These are phyloP conservation scores for Colletotrichum noveboracense DNA, from an alignment of 2,329 filamentous ascomycete genomes.

Conservation along the genomic window DNA sequence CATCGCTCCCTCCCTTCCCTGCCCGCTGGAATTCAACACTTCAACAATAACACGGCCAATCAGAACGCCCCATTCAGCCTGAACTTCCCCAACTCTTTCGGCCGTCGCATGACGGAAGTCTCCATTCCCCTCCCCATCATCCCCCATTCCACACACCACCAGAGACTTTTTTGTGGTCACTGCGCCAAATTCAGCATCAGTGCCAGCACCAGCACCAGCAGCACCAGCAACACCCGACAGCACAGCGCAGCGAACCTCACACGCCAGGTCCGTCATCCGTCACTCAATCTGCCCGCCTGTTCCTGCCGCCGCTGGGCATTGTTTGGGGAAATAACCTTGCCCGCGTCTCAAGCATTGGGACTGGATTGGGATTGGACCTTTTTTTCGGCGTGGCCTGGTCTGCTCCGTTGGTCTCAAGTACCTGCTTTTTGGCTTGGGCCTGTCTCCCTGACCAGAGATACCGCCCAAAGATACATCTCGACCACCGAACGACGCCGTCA, in stretches of 20 bases:
- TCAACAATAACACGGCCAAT: constrained; percentile 28
- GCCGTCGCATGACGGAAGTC: constrained; percentile 23
- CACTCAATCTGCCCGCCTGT: constrained; percentile 5
- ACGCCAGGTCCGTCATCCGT: background rate
- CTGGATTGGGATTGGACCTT: background rate
- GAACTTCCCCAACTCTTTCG: constrained; percentile 35
- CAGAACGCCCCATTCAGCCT: constrained; percentile 3
- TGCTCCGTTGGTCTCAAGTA: background rate
- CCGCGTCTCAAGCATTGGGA: background rate
- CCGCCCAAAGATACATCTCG: background rate
- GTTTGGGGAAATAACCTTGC: constrained; percentile 1
- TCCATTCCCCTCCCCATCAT: constrained; percentile 15
- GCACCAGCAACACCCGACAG: background rate
- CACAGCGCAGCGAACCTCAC: background rate
- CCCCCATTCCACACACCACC: constrained; percentile 14
- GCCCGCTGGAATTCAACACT: constrained; percentile 27
- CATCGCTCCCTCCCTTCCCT: constrained; percentile 16
- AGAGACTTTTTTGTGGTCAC: background rate
- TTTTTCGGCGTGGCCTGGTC: background rate
- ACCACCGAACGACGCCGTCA: background rate
- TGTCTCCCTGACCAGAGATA: background rate
- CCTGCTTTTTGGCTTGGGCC: background rate
- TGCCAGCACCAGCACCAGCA: background rate
- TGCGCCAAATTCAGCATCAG: background rate
- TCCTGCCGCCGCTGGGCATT: constrained; percentile 12